Base-by-base conservation (phyloP, 2,329 filamentous ascomycete species). In the Atkinsonella texensis region DNA sequence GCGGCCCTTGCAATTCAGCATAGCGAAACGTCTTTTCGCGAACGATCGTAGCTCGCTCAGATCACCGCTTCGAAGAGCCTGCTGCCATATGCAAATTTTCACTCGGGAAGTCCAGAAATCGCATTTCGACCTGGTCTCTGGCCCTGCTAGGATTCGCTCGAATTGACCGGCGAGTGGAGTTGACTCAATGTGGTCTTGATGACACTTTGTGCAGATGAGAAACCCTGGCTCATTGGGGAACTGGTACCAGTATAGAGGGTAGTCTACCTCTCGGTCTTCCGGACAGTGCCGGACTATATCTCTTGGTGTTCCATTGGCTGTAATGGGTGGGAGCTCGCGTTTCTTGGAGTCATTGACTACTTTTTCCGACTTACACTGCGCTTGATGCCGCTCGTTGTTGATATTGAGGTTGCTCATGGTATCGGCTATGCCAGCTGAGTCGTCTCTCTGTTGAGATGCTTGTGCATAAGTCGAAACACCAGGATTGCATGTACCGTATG, bases 131-230 rank as follows among this genome's bases (percentile, higher is more conserved):
- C 39, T 60, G 47, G 57, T 65, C 58, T 43, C 61, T 32, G 49
- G 65, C 50, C 50, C 59, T 33, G 51, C 61, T 46, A 54, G 55
- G 0, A 61, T 52, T 4, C 57, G 54, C 31, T 56, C 51, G 38
- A 74, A 73, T 0, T 60, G 50, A 0, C 48, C 17, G 0, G 60
- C 58, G 3, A 72, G 61, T 0, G 41, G 44, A 0, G 67, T 70
- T 0, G 50, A 20, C 20, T 61, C 53, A 12, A 74, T 64, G 52
- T 70, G 50, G 32, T 70, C 66, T 6, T 63, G 61, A 35, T 71
- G 67, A 54, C 72, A 75, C 20, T 63, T 58, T 1, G 69, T 70
- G 54, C 72, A 75, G 35, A 73, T 59, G 3, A 65, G 52, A 23
- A 65, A 70, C 1, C 60, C 56, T 0, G 66, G 62, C 2, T 59